A percentile compares a stretch with the other conserved stretches of the same genome.
Evolutionary conservation across 2,329 filamentous ascomycete genomes (phyloP).

Genomic region (Phoma sp.): DNA sequence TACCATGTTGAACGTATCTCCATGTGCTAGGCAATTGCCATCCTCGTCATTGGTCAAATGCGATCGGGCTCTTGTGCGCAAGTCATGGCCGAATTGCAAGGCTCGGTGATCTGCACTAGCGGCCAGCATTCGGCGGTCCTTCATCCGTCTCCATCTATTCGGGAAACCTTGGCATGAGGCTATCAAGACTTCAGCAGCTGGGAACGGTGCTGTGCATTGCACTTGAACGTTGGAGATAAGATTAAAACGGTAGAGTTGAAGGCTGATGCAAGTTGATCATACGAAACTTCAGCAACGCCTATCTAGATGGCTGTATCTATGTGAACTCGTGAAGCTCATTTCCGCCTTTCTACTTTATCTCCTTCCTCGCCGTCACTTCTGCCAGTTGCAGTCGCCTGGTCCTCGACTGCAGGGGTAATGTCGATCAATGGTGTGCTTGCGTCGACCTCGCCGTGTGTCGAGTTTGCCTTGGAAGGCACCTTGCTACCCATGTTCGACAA

Average conservation of each 20-base stretch:
- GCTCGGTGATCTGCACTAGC: conserved; percentile 2
- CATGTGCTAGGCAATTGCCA: background rate
- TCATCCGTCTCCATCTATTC: conserved; percentile 1
- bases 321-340: background rate
- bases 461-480: conserved; percentile 23
- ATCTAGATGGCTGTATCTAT: background rate
- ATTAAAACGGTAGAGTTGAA: background rate
- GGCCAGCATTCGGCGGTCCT: background rate
- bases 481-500: conserved; percentile 25
- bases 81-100: background rate
- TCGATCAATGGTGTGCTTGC: conserved; percentile 27
- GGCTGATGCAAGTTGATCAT: background rate
- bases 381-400: conserved; percentile 22
- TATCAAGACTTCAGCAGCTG: background rate
- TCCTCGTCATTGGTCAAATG: background rate
- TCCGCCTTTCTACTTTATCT: conserved; percentile 21
- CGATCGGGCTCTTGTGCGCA: background rate
- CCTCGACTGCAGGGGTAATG: conserved; percentile 31
- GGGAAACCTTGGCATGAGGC: conserved; percentile 1
- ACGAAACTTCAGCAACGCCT: background rate
- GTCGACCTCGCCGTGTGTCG: conserved; percentile 19
- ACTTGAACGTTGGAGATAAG: background rate
- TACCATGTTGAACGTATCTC: background rate
- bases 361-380: conserved; percentile 11
- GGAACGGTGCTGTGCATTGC: background rate